Base-by-base conservation (phyloP, 345 rosid species). In the Heritiera fomes region DNA sequence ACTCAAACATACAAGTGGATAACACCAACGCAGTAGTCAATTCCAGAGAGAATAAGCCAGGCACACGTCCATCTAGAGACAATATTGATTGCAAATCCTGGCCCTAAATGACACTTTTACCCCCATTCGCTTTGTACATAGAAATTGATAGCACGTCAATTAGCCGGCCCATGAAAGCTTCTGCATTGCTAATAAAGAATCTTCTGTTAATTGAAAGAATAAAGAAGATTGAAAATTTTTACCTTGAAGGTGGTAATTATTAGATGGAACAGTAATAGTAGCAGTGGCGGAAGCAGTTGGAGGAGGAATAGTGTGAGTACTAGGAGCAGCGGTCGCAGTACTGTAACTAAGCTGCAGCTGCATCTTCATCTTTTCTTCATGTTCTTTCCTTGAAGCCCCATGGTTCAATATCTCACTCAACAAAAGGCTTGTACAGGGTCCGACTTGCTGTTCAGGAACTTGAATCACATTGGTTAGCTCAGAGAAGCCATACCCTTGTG, bases 401-500 rank as follows among this genome's bases (percentile, higher is more conserved):
- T 81, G 84, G 78, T 84, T 86, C 84, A 85, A 75, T 64, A 89
- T 89, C 81, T 90, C 94, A 81, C 87, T 88, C 43, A 90, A 81
- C 71, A 91, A 55, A n/a, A 88, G 89, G 20, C 88, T 89, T 8
- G 90, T 87, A 80, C 92, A 87, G 49, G 90, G 90, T 23, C 89
- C 97, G 5, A 80, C 80, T 12, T 79, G 45, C 61, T 77, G 81
- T 18, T 83, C 79, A 12, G 68, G 87, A 63, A 23, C 76, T 38
- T 83, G 85, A 81, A 82, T 80, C 65, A 83, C 74, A 56, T 82
- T 84, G 23, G 87, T 50, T 5, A 84, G 80, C 61, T 89, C 92
- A 46, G 89, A 82, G 77, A 84, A 89, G 40, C 76, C 80, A 79
- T 77, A 83, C 47, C 83, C 90, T 62, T 83, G 90, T 1, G 81